Base-by-base conservation (phyloP, 1,284 basidiomycete species). In the Mycena sp. region DNA sequence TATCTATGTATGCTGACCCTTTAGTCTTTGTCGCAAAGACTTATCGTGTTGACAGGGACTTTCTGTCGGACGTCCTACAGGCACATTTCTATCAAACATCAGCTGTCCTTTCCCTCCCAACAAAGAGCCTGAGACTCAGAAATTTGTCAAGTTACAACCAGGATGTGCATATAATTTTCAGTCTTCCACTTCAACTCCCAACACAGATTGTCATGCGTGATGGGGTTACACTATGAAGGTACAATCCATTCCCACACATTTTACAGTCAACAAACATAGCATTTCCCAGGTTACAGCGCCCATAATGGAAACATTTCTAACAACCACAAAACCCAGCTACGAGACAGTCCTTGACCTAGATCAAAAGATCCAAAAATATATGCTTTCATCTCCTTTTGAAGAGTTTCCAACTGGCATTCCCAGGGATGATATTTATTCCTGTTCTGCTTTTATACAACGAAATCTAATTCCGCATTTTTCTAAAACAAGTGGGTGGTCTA, bases 21-120 rank as follows among this genome's bases (percentile, higher is more conserved):
- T 7, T 17, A 3, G 46, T 38, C 21, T 17, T n/a, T 11, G 16
- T 7, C 21, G 32, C 9, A 17, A n/a, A n/a, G 19, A 21, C 32
- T 53, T 30, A 64, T 14, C 19, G 11, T 23, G 37, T 23, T 29
- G 55, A 6, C 9, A 67, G 65, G 65, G 58, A 6, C 44, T 67
- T 26, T 64, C 62, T 32, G 58, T 67, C 43, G 65, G 62, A 7
- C 65, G 65, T 43, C 65, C 65, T 11, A 57, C 59, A 4, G 59
- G 58, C 14, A 67, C 59, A 3, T 51, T 55, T n/a, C 43, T 56
- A 19, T 58, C 61, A 4, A 37, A 55, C 41, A 61, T 67, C 26
- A 59, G 35, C 26, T 67, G 65, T 48, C 54, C 61, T 4, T 61
- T 55, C 26, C 65, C 65, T 10, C 49, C 51, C 0, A 62, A 67